Evolutionary conservation across 2,329 filamentous ascomycete genomes (phyloP), one percentile per base, ranked within the genome.

Genomic region (Talaromyces marneffei): DNA sequence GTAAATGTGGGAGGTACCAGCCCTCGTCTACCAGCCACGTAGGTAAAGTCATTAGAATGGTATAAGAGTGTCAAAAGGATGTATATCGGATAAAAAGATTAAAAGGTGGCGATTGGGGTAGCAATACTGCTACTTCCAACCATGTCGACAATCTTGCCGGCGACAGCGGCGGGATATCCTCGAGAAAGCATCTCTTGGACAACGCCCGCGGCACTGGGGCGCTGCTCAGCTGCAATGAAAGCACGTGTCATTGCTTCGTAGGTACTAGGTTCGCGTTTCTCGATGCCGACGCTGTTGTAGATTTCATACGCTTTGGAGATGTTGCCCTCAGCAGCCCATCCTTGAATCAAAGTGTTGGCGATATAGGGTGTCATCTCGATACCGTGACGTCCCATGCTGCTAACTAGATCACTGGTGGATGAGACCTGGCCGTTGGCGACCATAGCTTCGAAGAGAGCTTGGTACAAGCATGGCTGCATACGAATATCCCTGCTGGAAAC

Each of bases 161-260:
- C 89, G 14, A 99, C 94, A 4, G 94, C 93, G 65, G 86, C 85
- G 52, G 94, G 94, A 72, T 97, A 99, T 40, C 92, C 92, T 61
- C 94, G 85, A 52, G 86, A 87, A 37, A 97, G 82, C 84, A 97
- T 97, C 81, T 99, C 94, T 60, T 88, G 84, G 25, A 96, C 92
- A 14, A 96, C 88, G 10, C 72, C 77, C 77, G 91, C 87, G 40
- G 94, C 94, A 62, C 84, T 82, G 54, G 87, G 83, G 35, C 90
- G 87, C 72, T 95, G 86, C 72, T 95, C 91, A 3, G 89, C 88
- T 10, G 91, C 87, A 59, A 99, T 85, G 77, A 88, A 97, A 0
- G 94, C 94, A 50, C 94, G 85, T 4, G 92, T 96, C 94, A 99
- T 99, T 42, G 93, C 92, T 78, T 99, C 94, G 75, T 99, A 99